Conservation (phyloP, 371 early-diverging fungal species). For the Rhizopus microsporus region DNA sequence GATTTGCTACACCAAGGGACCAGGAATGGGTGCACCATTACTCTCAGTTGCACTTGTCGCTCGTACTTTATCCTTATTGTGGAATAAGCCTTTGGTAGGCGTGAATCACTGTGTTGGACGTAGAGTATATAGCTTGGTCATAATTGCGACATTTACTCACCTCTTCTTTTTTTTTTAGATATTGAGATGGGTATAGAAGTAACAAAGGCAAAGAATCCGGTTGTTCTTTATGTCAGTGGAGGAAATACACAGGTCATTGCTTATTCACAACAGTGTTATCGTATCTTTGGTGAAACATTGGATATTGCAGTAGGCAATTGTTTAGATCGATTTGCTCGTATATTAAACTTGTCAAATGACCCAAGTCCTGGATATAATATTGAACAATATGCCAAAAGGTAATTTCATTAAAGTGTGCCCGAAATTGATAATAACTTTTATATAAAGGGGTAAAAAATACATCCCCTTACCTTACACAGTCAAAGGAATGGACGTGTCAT, state of each 20-base stretch:
- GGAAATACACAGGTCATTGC: slow-evolving; percentile 99
- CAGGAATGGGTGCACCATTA: slow-evolving; percentile 99
- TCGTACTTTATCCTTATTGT: slow-evolving; percentile 89
- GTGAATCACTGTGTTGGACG: slow-evolving; percentile 99
- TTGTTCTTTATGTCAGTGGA: slow-evolving; percentile 99
- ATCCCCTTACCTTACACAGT: slow-evolving; percentile 97
- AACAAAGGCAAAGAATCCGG: slow-evolving; percentile 95
- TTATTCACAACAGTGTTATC: slow-evolving; percentile 90
- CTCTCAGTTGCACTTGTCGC: slow-evolving; percentile 94
- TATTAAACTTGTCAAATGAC: slow-evolving; percentile 92
- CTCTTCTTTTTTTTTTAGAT: slow-evolving; percentile 49
- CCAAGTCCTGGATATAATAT: slow-evolving; percentile 99
- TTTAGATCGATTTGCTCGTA: slow-evolving; percentile 97
- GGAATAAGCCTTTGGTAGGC: slow-evolving; percentile 94
- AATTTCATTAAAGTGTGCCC: slow-evolving; percentile 3
- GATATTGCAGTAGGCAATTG: slow-evolving; percentile 99
- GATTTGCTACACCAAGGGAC: slow-evolving; percentile 98
- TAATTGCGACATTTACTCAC: not conserved
- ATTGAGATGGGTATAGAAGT: slow-evolving; percentile 99
- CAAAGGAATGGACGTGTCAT: slow-evolving; percentile 99
- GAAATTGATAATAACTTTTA: not conserved
- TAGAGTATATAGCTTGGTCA: slow-evolving; percentile 32
- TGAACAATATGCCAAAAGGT: slow-evolving; percentile 93
- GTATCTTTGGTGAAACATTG: slow-evolving; percentile 99
- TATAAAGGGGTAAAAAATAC: slow-evolving; percentile 76